Evolutionary conservation across 129 eudicot genomes (phyloP).

Genomic region (Apium graveolens): DNA sequence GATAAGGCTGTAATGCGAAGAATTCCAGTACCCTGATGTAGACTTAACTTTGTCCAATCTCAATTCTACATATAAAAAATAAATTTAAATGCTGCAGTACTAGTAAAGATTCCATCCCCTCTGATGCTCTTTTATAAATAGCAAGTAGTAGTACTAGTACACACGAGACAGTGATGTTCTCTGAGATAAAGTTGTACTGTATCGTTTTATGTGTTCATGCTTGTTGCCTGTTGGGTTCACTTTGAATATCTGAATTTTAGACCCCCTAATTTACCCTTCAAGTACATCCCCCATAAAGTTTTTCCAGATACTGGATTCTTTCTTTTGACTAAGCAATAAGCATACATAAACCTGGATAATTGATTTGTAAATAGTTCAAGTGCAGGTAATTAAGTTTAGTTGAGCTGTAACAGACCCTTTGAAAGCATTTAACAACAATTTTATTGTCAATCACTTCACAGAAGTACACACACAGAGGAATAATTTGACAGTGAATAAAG

Average conservation of each 20-base stretch:
- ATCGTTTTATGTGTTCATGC: neutral
- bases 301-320: no score
- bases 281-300: neutral
- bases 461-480: neutral
- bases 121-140: neutral
- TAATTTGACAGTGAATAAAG: neutral
- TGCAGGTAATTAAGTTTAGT: neutral
- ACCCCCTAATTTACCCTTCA: neutral
- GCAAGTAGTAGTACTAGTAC: neutral
- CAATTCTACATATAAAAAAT: neutral
- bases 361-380: neutral
- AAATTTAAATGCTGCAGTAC: neutral
- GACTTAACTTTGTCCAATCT: neutral
- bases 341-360: no score
- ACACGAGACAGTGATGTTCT: constrained; percentile 2
- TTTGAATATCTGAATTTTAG: neutral
- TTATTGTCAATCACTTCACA: neutral
- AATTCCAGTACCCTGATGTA: neutral
- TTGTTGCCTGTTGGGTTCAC: neutral
- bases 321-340: no score
- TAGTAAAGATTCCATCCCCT: neutral
- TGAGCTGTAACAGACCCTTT: neutral
- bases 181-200: neutral
- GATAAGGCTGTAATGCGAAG: neutral
- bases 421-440: neutral